Base-by-base conservation (phyloP, 768 basidiomycete genomes). In the Austroboletus eburneus region DNA sequence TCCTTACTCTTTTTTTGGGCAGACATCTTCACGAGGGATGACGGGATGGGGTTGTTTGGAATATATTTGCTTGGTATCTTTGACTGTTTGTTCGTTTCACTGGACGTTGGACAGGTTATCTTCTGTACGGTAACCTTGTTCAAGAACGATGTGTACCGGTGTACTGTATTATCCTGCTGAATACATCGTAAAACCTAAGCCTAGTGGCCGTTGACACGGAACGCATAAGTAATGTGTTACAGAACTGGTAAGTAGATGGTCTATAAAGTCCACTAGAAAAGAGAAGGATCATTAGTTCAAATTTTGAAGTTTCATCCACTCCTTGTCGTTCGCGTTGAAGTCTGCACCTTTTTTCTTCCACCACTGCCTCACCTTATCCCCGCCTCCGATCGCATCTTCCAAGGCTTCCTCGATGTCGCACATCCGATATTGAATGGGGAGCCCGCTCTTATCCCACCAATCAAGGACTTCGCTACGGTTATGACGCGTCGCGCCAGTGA, bases 381-480 rank as follows among this genome's bases (percentile, higher is more conserved):
- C 87, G n/a, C 83, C 85, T 8, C 84, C 83, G 42, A 89, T 85
- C 0, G 87, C 84, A 54, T 93, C 91, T 62, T 92, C 91, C 56
- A 93, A 64, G 3, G 91, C 91, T 70, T 92, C 91, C 60, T 94
- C 91, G 41, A 94, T 82, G 63, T 94, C 91, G 60, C 91, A 92
- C 77, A 91, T 82, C 43, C 91, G 79, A 66, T 91, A 94, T 57
- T 87, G 86, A 47, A 92, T 80, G 4, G 85, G 76, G 41, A 92
- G 70, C 7, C 85, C 85, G 34, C 79, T 85, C 57, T 77, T 78
- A 51, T 87, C 78, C 91, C 91, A 93, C 91, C 91, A 94, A 51
- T 89, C 83, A 20, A 94, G 69, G 24, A 91, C 85, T 54, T 86
- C 85, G 21, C 85, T 83, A 33, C 85, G 76, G 53, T 91, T 88